Base-by-base conservation (phyloP, 2,329 filamentous ascomycete genomes). In the Periconia sp. region DNA sequence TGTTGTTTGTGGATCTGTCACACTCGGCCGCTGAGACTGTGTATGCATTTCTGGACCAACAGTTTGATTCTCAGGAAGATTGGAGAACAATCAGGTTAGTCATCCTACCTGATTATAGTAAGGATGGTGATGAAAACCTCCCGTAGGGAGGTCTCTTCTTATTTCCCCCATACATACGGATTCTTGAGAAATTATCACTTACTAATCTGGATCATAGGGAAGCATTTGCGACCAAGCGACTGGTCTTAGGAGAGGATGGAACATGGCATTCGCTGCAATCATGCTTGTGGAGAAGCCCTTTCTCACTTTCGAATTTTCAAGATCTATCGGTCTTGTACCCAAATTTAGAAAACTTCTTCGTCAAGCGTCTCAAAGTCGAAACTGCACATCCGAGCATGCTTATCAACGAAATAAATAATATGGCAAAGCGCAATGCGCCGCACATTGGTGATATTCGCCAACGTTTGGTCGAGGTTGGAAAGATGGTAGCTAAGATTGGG, bases 201-300 rank as follows among this genome's bases (percentile, higher is more conserved):
- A n/a, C 35, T 38, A 29, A 38, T 16, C 6, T 19, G 9, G 4
- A 30, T 8, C 18, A n/a, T 30, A 55, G 52, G 25, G 31, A 33
- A 12, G 36, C 26, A 2, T 57, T 57, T 32, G 28, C 12, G 3
- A 18, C 26, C 11, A 13, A 39, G 5, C 21, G 23, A 19, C 17
- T 53, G 3, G 30, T 57, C 2, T 12, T 47, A 6, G 52, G 45
- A 13, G 29, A 29, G n/a, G 29, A 48, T 19, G 32, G 28, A 5
- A 39, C 1, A 3, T 54, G 46, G 52, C 34, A 54, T 13, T 47
- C 33, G 4, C 25, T 54, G 3, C 3, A 34, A 1, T 40, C 36
- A 9, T 58, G 52, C 21, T n/a, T 58, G 4, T 58, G 52, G 55
- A 37, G 31, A 3, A 52, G 40, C 15, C 44, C 48, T 3, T 56